Percentiles rank a stretch among this genome's conserved stretches.
Conservation (phyloP, 2,329 filamentous ascomycete species). For the Scytalidium lignicola region DNA sequence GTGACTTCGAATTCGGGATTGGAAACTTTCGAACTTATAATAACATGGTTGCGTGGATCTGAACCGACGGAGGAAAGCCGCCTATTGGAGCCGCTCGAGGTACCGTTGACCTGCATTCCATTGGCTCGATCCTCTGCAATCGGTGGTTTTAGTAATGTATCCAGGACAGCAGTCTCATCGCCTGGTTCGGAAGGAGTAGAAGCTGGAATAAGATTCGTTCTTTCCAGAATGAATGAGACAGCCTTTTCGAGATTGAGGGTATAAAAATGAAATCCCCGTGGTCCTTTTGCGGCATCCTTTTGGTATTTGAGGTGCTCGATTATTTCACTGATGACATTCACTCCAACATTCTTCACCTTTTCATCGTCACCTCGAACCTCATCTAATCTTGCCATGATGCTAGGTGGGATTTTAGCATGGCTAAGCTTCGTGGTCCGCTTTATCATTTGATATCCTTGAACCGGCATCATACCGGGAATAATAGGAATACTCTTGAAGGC, state of each 20-base stretch:
- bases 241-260: conserved; percentile 95
- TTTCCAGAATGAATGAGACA: conserved; percentile 86
- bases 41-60: conserved; percentile 78
- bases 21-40: conserved; percentile 57
- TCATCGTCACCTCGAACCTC: conserved; percentile 74
- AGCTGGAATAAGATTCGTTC: conserved; percentile 73
- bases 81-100: conserved; percentile 12
- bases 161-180: conserved; percentile 30
- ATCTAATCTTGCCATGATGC: conserved; percentile 66
- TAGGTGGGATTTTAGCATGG: conserved; percentile 73
- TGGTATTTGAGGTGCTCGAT: conserved; percentile 70
- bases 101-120: conserved; percentile 48
- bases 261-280: conserved; percentile 91
- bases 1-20: conserved; percentile 65
- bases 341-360: conserved; percentile 71
- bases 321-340: conserved; percentile 79
- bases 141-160: conserved; percentile 33
- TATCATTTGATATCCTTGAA: conserved; percentile 95
- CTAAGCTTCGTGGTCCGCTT: conserved; percentile 91
- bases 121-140: conserved; percentile 32
- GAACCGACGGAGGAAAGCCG: conserved; percentile 61
- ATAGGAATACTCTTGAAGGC: conserved; percentile 83
- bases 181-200: conserved; percentile 40
- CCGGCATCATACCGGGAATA: conserved; percentile 93
- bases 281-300: conserved; percentile 51